These are phyloP conservation scores for Fusarium oligoseptatum DNA, from an alignment of 2,329 filamentous ascomycete species.

Conservation along the genomic window DNA sequence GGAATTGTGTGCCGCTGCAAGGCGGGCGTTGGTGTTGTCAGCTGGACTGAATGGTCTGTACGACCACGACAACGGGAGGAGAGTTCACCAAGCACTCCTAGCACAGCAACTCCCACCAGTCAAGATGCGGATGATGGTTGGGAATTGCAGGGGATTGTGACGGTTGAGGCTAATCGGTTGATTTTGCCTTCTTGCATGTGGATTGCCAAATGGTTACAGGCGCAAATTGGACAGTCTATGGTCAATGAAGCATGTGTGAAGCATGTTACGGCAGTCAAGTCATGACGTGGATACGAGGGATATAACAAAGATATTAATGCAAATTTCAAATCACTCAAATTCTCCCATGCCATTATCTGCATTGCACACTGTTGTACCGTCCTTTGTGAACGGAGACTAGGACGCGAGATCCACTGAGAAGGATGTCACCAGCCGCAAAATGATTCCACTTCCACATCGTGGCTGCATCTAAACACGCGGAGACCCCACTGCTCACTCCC, in stretches of 20 bases:
- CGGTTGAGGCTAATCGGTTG: constrained; percentile 49
- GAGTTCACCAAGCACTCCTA: constrained; percentile 31
- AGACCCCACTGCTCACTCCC: neutral
- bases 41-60: constrained; percentile 55
- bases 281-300: neutral
- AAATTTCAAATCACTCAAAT: neutral
- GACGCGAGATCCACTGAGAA: neutral
- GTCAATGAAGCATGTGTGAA: constrained; percentile 28
- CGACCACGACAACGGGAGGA: constrained; percentile 17
- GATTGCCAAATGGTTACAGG: constrained; percentile 32
- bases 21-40: constrained; percentile 56
- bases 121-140: constrained; percentile 37
- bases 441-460: neutral
- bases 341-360: neutral
- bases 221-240: constrained; percentile 24
- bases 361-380: neutral
- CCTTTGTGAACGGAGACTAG: neutral
- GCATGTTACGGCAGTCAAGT: neutral
- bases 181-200: constrained; percentile 49
- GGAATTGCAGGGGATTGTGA: constrained; percentile 48
- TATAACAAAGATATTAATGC: neutral
- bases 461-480: neutral
- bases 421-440: neutral
- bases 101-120: constrained; percentile 28
- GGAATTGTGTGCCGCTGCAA: constrained; percentile 58